These are phyloP conservation scores for Pisolithus tinctorius DNA, from an alignment of 768 basidiomycete genomes.

Conservation along the genomic window DNA sequence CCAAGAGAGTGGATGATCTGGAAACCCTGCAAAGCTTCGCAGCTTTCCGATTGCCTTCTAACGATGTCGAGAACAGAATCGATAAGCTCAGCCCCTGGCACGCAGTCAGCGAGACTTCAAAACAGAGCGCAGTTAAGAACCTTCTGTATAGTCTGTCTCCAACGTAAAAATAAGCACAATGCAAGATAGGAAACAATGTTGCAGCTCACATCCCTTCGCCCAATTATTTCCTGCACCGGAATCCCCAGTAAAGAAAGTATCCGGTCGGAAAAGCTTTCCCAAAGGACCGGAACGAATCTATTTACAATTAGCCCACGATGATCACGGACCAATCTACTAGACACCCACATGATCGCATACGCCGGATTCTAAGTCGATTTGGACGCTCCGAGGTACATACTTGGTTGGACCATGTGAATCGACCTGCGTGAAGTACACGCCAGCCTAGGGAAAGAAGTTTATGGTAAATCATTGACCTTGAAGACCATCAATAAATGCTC, in stretches of 20 bases:
- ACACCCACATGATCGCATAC: constrained; percentile 69
- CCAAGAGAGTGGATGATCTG: constrained; percentile 87
- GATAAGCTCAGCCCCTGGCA: constrained; percentile 79
- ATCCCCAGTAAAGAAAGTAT: constrained; percentile 67
- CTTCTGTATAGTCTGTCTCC: constrained; percentile 77
- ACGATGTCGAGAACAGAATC: constrained; percentile 81
- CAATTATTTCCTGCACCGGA: constrained; percentile 85
- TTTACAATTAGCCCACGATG: not conserved
- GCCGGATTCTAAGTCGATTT: constrained; percentile 84
- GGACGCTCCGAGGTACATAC: constrained; percentile 86
- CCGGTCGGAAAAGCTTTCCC: constrained; percentile 78
- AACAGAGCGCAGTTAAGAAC: constrained; percentile 29
- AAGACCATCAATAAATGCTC: constrained; percentile 18
- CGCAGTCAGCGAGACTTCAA: not conserved
- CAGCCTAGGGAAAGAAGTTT: constrained; percentile 40
- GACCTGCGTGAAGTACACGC: constrained; percentile 78
- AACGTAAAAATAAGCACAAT: constrained; percentile 14
- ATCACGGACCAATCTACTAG: not conserved
- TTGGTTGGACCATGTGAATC: constrained; percentile 46
- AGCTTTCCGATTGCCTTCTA: constrained; percentile 71
- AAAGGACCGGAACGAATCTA: constrained; percentile 64
- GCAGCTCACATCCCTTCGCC: constrained; percentile 82
- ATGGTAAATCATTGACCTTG: not conserved
- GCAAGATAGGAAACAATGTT: constrained; percentile 6
- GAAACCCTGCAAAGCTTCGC: constrained; percentile 88